phyloP scores from a whole-genome alignment of 1,139 yeast species.

The Candida gigantensis region DNA sequence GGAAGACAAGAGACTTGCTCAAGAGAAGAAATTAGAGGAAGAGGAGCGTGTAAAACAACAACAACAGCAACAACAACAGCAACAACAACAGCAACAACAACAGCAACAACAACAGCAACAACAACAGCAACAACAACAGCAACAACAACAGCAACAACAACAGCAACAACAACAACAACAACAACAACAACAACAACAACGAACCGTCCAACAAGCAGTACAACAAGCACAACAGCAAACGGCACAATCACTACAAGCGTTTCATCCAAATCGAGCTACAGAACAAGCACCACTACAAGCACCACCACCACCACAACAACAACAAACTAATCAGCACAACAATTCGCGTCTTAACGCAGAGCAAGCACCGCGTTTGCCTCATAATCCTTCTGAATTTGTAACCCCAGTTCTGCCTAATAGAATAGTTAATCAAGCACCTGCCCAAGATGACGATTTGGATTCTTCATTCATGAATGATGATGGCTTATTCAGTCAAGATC shows the following conservation, averaged over 20 bases:
- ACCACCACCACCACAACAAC: too few relatives aligned
- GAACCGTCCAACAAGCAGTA: too few relatives aligned
- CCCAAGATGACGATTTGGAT: conserved; percentile 42
- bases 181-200: too few relatives aligned
- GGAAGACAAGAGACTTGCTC: conserved; percentile 8
- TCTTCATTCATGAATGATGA: conserved; percentile 71
- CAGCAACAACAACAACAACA: too few relatives aligned
- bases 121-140: conserved; percentile 9
- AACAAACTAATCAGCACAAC: too few relatives aligned
- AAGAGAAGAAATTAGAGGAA: conserved; percentile 6
- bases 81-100: conserved; percentile 2
- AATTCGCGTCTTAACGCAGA: too few relatives aligned
- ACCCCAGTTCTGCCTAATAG: conserved; percentile 16
- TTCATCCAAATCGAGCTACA: too few relatives aligned
- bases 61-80: conserved; percentile 4
- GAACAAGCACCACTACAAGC: too few relatives aligned
- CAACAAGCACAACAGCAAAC: too few relatives aligned
- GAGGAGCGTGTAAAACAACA: conserved; percentile 1
- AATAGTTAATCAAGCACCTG: conserved; percentile 26
- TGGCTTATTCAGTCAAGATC: conserved; percentile 38
- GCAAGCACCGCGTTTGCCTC: too few relatives aligned
- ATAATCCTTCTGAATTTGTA: conserved; percentile 12
- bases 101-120: background rate
- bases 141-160: too few relatives aligned
- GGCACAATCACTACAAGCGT: too few relatives aligned